phyloP scores from a whole-genome alignment of 2,329 filamentous ascomycete species.

The Eurotiales sp. region DNA sequence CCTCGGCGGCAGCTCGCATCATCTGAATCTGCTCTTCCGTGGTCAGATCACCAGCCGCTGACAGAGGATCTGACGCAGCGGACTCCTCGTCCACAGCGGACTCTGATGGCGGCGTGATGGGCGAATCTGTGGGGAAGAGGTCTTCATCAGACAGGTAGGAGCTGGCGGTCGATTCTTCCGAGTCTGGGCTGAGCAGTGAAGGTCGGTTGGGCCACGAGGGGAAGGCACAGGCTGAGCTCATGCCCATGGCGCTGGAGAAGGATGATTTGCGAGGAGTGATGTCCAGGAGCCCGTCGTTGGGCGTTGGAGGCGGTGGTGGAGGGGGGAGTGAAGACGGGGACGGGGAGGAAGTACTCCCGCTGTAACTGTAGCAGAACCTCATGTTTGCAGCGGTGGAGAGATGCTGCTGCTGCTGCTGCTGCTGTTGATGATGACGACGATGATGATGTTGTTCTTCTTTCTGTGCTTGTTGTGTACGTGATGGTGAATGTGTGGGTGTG shows the following conservation, averaged over 20 bases:
- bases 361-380: slow-evolving; percentile 27
- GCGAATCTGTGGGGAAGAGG: slow-evolving; percentile 32
- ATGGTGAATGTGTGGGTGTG: background rate
- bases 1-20: slow-evolving; percentile 29
- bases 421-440: too few species aligned
- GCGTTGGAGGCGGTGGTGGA: slow-evolving; percentile 37
- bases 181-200: slow-evolving; percentile 32
- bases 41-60: slow-evolving; percentile 24
- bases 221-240: slow-evolving; percentile 41
- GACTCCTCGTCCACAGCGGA: slow-evolving; percentile 26
- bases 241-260: slow-evolving; percentile 36
- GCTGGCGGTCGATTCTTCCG: slow-evolving; percentile 28
- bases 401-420: too few species aligned
- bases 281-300: slow-evolving; percentile 36
- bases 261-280: slow-evolving; percentile 41
- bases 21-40: slow-evolving; percentile 39
- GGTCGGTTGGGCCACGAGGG: slow-evolving; percentile 43
- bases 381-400: too few species aligned
- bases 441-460: too few species aligned
- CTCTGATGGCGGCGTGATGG: slow-evolving; percentile 24
- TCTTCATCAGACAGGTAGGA: slow-evolving; percentile 43
- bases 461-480: background rate
- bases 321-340: slow-evolving; percentile 29
- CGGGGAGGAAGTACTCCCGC: slow-evolving; percentile 21
- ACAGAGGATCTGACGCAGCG: slow-evolving; percentile 20